These are phyloP conservation scores for Phytophthora quininea DNA, from an alignment of 352 stramenopile species.

Conservation along the genomic window DNA sequence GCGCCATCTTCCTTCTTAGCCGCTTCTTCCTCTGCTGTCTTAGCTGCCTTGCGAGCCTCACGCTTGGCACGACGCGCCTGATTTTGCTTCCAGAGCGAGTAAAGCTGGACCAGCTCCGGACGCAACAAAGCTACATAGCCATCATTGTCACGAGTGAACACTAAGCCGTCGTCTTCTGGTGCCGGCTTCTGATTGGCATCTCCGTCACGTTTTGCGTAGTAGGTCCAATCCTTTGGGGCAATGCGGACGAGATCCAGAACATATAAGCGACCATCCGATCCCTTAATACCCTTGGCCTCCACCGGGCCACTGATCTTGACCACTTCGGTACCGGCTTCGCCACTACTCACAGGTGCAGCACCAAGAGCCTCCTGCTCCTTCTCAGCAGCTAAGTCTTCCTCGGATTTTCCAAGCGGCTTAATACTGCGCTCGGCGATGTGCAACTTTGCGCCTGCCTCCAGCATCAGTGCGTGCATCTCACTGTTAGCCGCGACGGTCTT, in stretches of 20 bases:
- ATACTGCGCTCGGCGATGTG: conserved; percentile 90
- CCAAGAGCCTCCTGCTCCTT: conserved; percentile 41
- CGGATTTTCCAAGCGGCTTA: conserved; percentile 71
- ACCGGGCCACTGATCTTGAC: conserved; percentile 91
- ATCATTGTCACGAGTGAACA: conserved; percentile 81
- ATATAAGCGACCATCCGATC: conserved; percentile 94
- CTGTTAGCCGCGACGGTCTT: conserved; percentile 89
- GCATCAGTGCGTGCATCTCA: conserved; percentile 93
- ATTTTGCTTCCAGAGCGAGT: conserved; percentile 92
- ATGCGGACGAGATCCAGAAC: conserved; percentile 95
- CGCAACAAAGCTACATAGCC: conserved; percentile 91
- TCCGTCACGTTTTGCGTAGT: conserved; percentile 63
- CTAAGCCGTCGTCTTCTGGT: conserved; percentile 50
- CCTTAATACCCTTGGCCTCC: conserved; percentile 95
- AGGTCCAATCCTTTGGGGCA: conserved; percentile 95
- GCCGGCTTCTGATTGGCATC: conserved; percentile 27
- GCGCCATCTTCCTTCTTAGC: conserved; percentile 26
- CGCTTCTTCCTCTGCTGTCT: conserved; percentile 45
- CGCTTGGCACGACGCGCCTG: conserved; percentile 64
- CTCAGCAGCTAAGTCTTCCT: conserved; percentile 40
- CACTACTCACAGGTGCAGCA: conserved; percentile 31
- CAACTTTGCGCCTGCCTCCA: conserved; percentile 81
- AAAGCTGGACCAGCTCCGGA: conserved; percentile 92
- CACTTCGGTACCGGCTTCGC: conserved; percentile 63
- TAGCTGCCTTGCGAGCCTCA: conserved; percentile 53